Evolutionary conservation across 768 basidiomycete species (phyloP), one percentile per base, ranked within the genome.

Genomic region (Lepiota brunneoincarnata): DNA sequence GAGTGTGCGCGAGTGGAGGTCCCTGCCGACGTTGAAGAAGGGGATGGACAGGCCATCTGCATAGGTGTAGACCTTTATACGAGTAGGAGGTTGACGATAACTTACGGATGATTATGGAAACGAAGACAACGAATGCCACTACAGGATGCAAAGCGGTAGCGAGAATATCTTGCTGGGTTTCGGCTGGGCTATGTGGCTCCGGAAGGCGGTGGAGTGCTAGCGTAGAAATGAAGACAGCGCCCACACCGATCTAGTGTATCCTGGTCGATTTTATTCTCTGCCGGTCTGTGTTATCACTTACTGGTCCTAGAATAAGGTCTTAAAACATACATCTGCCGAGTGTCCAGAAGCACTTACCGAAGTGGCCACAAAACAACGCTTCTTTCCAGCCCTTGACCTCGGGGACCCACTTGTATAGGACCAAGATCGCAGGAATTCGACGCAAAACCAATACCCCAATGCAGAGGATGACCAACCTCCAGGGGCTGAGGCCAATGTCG

Each of bases 351-450:
- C 9, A 65, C 69, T 12, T 62, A 83, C 87, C 94, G 65, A 96
- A 98, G 74, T 97, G 94, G 2, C 96, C 96, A 4, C 81, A 83
- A 66, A 98, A 97, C 3, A 93, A 58, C 0, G 96, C 95, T 70
- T 98, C 93, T 41, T 81, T 77, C 85, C 93, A 90, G 18, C 81
- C 84, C 36, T 70, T 67, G 59, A 98, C 90, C 67, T 98, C 95
- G 0, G 95, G 96, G 12, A 97, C 81, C 79, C 84, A 91, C 56
- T 72, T 81, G 62, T 95, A 94, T 2, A 97, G 73, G 2, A 83
- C 61, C 49, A 97, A 69, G 42, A 98, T 75, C 12, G 82, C 71
- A 0, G 95, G 95, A 23, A 98, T 84, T 11, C 96, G 80, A 21
- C 97, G 83, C 31, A 98, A 67, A 6, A 83, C 59, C 42, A 97